Evolutionary conservation across 2,329 filamentous ascomycete species (phyloP), one percentile per base, ranked within the genome.

Genomic region (Ophiostoma pallidulum): DNA sequence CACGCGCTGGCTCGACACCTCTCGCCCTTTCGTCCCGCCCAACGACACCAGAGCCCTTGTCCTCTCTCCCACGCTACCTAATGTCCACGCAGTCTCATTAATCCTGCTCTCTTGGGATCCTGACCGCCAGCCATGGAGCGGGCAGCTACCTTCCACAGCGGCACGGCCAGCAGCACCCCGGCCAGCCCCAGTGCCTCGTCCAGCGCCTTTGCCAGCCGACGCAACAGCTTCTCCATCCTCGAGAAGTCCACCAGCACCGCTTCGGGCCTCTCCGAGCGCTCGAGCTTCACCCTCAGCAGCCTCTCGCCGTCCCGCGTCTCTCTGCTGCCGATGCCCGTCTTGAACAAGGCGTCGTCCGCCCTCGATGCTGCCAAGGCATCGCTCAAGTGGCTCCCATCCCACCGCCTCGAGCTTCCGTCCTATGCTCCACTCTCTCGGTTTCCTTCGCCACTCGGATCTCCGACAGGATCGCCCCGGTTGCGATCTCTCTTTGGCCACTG

Each of bases 401-500:
- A 39, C 18, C 44, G 41, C 14, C 50, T 51, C 19, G 35, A 46
- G 8, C 36, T 52, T 4, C 53, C 53, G 1, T 51, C 50, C 2
- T 53, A 53, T 26, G 41, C 46, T 1, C 49, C 51, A 5, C 19
- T 53, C 6, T 32, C 50, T 7, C 13, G 39, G 8, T 32, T 45
- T 8, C n/a, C 46, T 9, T 41, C 37, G 4, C 20, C 48, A 2
- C 32, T 36, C 5, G 7, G 28, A 13, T 22, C 39, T 9, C 32
- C 41, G 18, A 31, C 47, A 5, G 31, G 33, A 2, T 39, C 47
- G n/a, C 48, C 50, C 3, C 41, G 52, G 12, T 13, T 54, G 20
- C 46, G 49, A 4, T 22, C 69, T 7, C 54, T 77, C 12, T 57
- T 78, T n/a, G 64, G 72, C 13, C 69, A 74, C 55, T 74, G 69